phyloP scores from a whole-genome alignment of 192 early-diverging fungal species.

The Gaertneriomyces semiglobifer region DNA sequence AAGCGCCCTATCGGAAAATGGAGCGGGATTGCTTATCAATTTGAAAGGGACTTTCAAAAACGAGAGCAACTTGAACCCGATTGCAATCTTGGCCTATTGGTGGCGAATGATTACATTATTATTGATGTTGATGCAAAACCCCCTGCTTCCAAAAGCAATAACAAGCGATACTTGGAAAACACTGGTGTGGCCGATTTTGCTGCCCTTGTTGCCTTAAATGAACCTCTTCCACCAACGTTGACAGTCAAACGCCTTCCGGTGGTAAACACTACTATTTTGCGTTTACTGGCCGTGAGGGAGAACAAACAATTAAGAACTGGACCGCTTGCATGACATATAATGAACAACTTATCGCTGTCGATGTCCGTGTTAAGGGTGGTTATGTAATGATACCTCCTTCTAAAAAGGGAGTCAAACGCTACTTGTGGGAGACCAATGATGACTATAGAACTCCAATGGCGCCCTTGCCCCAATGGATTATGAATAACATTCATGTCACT shows the following conservation, averaged over 20 bases:
- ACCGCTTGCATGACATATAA: slow-evolving; percentile 2
- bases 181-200: neutral
- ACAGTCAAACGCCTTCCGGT: slow-evolving; percentile 2
- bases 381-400: slow-evolving; percentile 1
- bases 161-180: neutral
- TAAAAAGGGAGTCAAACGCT: neutral
- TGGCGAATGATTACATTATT: neutral
- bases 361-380: neutral
- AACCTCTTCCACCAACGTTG: neutral
- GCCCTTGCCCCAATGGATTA: too few relatives aligned
- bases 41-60: slow-evolving; percentile 7
- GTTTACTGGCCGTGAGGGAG: neutral
- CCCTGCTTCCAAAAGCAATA: neutral
- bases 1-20: slow-evolving; percentile 5
- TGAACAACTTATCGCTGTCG: slow-evolving; percentile 8
- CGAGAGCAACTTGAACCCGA: neutral
- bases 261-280: slow-evolving; percentile 8
- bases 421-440: slow-evolving; percentile 4
- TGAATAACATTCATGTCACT: too few relatives aligned
- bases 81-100: neutral
- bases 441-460: too few relatives aligned
- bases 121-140: slow-evolving; percentile 3
- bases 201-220: neutral
- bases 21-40: neutral
- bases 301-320: neutral